Base-by-base conservation (phyloP, 2,329 filamentous ascomycete genomes). In the Aspergillus versicolor region DNA sequence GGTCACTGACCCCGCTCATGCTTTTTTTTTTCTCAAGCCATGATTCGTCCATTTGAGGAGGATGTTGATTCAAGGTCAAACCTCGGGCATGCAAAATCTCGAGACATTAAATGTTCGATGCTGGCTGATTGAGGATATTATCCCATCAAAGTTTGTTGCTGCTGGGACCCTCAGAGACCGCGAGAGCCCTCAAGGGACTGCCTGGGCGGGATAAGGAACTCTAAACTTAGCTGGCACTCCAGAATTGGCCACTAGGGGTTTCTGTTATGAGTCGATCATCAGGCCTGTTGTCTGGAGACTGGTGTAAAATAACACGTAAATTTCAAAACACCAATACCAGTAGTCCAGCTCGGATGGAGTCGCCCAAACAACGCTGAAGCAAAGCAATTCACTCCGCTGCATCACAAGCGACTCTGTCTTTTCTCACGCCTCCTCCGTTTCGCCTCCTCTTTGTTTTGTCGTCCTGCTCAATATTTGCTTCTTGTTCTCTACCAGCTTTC, bases 11-110 rank as follows among this genome's bases (percentile, higher is more conserved):
- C 42, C 50, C 51, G 41, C 34, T 30, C 22, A 22, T 32, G 5
- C 32, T 30, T 30, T 30, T 30, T 30, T 30, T 30, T 30, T 17
- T 15, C 21, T 22, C 21, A 46, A 19, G 22, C 54, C 21, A 12
- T 56, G 43, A 66, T 65, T 63, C 56, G 61, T 22, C 6, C 27
- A 48, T n/a, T 13, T 30, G 27, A 27, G 30, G 32, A 48, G 30
- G 45, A 19, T 48, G 30, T 38, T 19, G 17, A 37, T n/a, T 37
- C 12, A 37, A 37, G 6, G 34, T n/a, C 5, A 37, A 37, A 48
- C 30, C 30, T 19, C 24, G 32, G 27, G 7, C 24, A 47, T 37
- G 34, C 13, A 37, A 30, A 30, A 11, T 30, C 8, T 37, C n/a
- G 34, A 37, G 27, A 30, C 6, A 37, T 13, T n/a, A 13, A n/a